phyloP scores from a whole-genome alignment of 2,329 filamentous ascomycete species.

The Aspergillus niger region DNA sequence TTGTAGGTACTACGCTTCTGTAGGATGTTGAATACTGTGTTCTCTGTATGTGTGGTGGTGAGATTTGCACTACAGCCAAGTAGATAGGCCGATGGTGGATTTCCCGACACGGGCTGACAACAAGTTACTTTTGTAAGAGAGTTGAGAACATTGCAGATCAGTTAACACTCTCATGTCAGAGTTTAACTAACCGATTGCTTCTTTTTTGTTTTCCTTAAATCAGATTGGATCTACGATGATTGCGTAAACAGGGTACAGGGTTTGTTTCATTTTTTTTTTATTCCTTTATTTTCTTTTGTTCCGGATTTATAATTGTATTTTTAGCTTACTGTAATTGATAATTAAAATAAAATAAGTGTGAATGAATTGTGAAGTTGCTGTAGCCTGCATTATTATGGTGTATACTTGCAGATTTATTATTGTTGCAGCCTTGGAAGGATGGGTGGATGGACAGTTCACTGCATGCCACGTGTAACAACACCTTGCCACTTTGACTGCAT shows the following conservation, averaged over 20 bases:
- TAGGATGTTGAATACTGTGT: no score
- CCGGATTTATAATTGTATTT: no score
- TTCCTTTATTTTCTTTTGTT: neutral
- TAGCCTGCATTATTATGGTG: neutral
- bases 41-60: no score
- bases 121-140: no score
- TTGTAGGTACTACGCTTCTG: neutral
- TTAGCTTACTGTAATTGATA: no score
- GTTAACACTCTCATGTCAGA: neutral
- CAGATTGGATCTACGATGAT: neutral
- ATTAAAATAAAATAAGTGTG: neutral
- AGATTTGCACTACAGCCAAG: neutral
- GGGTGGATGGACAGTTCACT: neutral
- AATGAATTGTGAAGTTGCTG: neutral
- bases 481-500: neutral
- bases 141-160: neutral
- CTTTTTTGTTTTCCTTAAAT: neutral
- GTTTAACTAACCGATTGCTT: neutral
- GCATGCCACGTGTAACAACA: constrained; percentile 12
- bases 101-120: neutral
- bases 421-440: neutral
- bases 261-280: neutral
- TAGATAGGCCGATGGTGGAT: no score
- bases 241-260: neutral
- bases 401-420: neutral